phyloP scores from a whole-genome alignment of 2,329 filamentous ascomycete genomes.

The Balansia obtecta region DNA sequence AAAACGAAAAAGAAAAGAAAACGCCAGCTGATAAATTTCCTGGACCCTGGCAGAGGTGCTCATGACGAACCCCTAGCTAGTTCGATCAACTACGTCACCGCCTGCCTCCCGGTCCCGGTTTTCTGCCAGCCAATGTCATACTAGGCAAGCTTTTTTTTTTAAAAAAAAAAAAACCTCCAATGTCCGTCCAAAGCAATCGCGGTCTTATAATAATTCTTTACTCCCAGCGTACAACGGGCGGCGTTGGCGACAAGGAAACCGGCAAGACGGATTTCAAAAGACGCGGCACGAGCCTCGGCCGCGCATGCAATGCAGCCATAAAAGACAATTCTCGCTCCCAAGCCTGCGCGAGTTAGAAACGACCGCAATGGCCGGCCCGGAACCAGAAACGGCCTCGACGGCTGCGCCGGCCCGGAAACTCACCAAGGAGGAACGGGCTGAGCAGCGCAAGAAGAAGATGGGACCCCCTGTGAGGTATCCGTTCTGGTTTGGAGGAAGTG shows the following conservation, averaged over 20 bases:
- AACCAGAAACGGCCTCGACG: conserved; percentile 3
- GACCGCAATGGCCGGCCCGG: conserved; percentile 10
- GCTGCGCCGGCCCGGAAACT: conserved; percentile 5
- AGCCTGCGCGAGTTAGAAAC: neutral
- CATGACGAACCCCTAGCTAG: too few species aligned
- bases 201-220: neutral
- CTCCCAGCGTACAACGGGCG: neutral
- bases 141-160: neutral
- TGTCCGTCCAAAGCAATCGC: neutral
- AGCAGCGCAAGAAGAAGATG: conserved; percentile 23
- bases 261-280: neutral
- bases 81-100: conserved; percentile 6
- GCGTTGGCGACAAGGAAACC: neutral
- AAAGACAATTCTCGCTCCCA: neutral
- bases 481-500: conserved; percentile 95
- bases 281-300: neutral
- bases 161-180: too few species aligned
- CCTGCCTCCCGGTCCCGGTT: conserved; percentile 1
- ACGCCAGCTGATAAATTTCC: too few species aligned
- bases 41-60: too few species aligned
- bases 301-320: conserved; percentile 3
- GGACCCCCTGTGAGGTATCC: conserved; percentile 45
- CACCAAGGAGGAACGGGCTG: conserved; percentile 6
- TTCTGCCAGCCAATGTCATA: conserved; percentile 7
- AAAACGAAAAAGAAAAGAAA: too few species aligned